Evolutionary conservation across 495 filamentous ascomycete species (phyloP), one percentile per base, ranked within the genome.

Genomic region (Cercophora scortea): DNA sequence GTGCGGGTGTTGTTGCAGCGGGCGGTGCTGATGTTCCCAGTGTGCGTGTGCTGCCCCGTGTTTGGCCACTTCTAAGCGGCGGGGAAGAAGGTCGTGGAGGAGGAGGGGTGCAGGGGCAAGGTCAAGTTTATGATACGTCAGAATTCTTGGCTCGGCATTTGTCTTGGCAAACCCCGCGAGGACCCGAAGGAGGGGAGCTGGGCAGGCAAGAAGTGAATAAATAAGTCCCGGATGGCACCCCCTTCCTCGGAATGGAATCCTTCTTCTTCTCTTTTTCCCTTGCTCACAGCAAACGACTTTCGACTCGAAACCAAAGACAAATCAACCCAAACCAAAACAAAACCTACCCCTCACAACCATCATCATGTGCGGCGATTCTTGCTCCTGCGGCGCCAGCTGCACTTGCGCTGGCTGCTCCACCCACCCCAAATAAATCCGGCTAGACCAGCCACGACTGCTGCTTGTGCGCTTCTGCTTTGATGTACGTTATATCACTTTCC

Each of bases 361-460:
- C 54, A 61, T 42, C 40, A 65, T 62, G 62, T 65, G 62, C 55
- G 60, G 54, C 9, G 42, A 43, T 50, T 19, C 40, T 39, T 65
- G 62, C 57, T 13, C 39, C 15, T 65, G 62, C 57, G 54, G 56
- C 41, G 38, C 36, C 49, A 46, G 35, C 53, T 64, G 61, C 59
- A 19, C 32, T 7, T 64, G 61, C 50, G 39, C 51, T n/a, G 51
- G 49, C 48, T 65, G 62, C 62, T 3, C 45, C 44, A 43, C 19
- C 17, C 59, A 64, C 56, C 0, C 13, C 54, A 58, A 62, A 35
- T 60, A 55, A 58, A 13, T 5, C 5, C 25, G 5, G 25, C 25
- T 5, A 25, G 25, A 5, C 25, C 25, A 25, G 25, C 25, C 25
- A 5, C 25, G 2, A 25, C n/a, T 25, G 25, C 25, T 25, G 25